Base-by-base conservation (phyloP, 2,329 filamentous ascomycete genomes). In the Colletotrichum karsti region DNA sequence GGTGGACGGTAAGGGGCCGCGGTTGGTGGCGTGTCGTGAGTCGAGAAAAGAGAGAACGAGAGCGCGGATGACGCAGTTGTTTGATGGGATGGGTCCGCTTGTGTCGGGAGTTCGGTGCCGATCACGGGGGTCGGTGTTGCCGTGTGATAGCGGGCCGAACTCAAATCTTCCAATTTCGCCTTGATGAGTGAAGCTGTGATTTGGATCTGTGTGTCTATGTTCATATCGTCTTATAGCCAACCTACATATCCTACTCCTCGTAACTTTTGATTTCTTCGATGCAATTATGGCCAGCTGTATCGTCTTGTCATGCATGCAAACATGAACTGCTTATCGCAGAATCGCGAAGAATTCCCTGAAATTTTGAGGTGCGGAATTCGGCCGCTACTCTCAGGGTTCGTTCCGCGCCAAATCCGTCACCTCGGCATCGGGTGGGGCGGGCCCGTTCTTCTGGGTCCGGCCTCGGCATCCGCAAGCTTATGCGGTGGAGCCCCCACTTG, bases 101-200 rank as follows among this genome's bases (percentile, higher is more conserved):
- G 9, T 39, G 12, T 53, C 39, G 44, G 63, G 57, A 18, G 18
- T 42, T 62, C 58, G 30, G 57, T 62, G 57, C 63, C 63, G 63
- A 66, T 62, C 39, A 39, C 63, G 48, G 58, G 51, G 39, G 39
- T 62, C 63, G 63, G 57, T 24, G 13, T 55, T 30, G 39, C 63
- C 63, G 63, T 42, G 15, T 46, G 12, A 35, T 13, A 26, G 15
- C 8, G 26, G 35, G 7, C 18, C 56, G 46, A 55, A 48, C 24
- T 12, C 0, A 20, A 26, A 24, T 13, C 26, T 57, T n/a, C 15
- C 33, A 53, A 13, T 20, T 48, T 13, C 22, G 55, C 9, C 35
- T 24, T 15, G 12, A 4, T 9, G 13, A 18, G 46, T n/a, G 10
- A 24, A 30, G 7, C 1, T 12, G 0, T 1, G n/a, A n/a, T n/a